Conservation (phyloP, 768 basidiomycete genomes). For the Saitozyma podzolica region DNA sequence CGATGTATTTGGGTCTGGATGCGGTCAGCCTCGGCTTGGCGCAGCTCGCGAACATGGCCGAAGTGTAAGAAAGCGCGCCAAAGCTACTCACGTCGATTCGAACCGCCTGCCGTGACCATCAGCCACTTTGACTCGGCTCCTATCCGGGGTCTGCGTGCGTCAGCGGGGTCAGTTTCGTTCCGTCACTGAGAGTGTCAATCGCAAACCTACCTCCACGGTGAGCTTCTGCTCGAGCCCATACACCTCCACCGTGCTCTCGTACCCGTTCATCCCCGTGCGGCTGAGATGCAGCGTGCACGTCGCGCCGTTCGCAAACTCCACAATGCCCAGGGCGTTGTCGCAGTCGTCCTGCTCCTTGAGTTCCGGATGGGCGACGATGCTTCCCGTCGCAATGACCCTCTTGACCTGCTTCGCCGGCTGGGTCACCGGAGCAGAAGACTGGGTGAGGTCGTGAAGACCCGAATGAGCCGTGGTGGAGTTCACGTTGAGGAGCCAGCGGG, state of each 20-base stretch:
- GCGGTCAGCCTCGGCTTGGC: too few relatives aligned
- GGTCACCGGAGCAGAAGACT: not conserved
- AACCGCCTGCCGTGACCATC: too few relatives aligned
- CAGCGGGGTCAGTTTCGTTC: too few relatives aligned
- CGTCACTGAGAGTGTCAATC: too few relatives aligned
- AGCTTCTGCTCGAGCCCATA: not conserved
- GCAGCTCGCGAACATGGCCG: too few relatives aligned
- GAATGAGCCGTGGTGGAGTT: not conserved
- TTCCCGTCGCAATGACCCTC: not conserved
- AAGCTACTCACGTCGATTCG: too few relatives aligned
- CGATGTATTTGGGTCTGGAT: too few relatives aligned
- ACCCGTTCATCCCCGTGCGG: not conserved
- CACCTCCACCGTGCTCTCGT: too few relatives aligned
- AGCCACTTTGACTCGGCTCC: too few relatives aligned
- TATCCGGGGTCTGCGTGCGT: too few relatives aligned
- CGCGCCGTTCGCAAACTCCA: not conserved
- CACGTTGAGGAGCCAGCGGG: slow-evolving; percentile 2
- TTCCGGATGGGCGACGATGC: not conserved
- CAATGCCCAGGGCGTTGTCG: not conserved
- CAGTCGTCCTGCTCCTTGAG: not conserved
- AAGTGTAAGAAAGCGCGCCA: too few relatives aligned
- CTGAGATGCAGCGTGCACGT: not conserved
- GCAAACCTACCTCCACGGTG: too few relatives aligned
- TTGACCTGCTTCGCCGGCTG: not conserved
- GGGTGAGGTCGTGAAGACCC: not conserved